phyloP scores from a whole-genome alignment of 495 filamentous ascomycete species.

The Penicillium argentinense region DNA sequence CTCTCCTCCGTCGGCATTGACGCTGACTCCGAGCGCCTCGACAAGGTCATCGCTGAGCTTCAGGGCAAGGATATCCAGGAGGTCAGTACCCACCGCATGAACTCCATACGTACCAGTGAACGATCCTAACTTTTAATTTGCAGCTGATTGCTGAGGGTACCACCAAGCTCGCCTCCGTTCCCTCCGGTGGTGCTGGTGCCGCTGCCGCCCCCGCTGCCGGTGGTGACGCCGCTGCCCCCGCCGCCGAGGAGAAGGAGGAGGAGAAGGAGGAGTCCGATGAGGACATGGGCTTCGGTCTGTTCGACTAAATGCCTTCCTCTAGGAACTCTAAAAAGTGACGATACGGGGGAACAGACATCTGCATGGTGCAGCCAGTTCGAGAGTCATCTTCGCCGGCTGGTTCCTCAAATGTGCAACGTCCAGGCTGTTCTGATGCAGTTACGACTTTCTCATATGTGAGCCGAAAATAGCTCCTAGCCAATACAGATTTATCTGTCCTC shows the following conservation, averaged over 20 bases:
- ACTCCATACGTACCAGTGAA: background rate
- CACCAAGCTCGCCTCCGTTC: constrained; percentile 94
- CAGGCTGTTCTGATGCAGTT: constrained; percentile 45
- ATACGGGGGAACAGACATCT: constrained; percentile 39
- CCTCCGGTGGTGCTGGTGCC: constrained; percentile 81
- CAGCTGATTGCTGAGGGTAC: constrained; percentile 92
- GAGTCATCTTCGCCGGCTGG: constrained; percentile 31
- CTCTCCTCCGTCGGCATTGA: constrained; percentile 95
- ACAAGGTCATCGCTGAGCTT: constrained; percentile 85
- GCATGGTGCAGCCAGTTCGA: constrained; percentile 35
- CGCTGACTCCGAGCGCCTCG: constrained; percentile 83
- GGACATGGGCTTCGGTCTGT: constrained; percentile 99
- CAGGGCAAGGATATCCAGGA: constrained; percentile 96
- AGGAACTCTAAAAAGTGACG: constrained; percentile 26
- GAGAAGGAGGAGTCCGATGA: constrained; percentile 93
- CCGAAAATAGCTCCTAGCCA: constrained; percentile 43
- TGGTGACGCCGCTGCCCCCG: constrained; percentile 66
- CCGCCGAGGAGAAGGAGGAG: constrained; percentile 74
- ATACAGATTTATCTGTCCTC: constrained; percentile 44
- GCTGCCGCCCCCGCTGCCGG: constrained; percentile 61
- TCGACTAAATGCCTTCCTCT: constrained; percentile 66
- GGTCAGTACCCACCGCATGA: constrained; percentile 50
- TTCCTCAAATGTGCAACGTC: constrained; percentile 34
- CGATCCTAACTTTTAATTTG: constrained; percentile 21
- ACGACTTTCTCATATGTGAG: constrained; percentile 41